Evolutionary conservation across 2,329 filamentous ascomycete species (phyloP).

Genomic region (Trichoderma sp.): DNA sequence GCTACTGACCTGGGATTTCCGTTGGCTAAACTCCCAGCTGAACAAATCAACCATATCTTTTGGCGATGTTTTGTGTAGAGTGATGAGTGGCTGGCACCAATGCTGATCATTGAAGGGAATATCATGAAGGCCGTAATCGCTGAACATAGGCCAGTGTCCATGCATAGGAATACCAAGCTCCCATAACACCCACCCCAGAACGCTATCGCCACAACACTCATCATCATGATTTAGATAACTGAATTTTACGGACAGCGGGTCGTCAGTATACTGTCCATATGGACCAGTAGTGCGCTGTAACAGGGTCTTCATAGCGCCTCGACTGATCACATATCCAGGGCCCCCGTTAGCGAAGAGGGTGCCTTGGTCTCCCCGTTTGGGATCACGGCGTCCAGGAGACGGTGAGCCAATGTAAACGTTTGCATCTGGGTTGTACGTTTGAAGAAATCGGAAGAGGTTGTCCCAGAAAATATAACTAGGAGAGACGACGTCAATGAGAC

Average conservation of each 20-base stretch:
- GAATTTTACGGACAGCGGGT: slow-evolving; percentile 3
- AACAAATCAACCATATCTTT: slow-evolving; percentile 49
- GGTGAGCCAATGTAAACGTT: slow-evolving; percentile 50
- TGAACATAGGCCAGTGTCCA: slow-evolving; percentile 50
- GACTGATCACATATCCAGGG: slow-evolving; percentile 46
- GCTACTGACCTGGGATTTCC: slow-evolving; percentile 31
- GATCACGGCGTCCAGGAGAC: slow-evolving; percentile 37
- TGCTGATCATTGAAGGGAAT: slow-evolving; percentile 45
- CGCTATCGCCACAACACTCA: slow-evolving; percentile 53
- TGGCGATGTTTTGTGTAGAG: slow-evolving; percentile 46
- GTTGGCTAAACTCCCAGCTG: slow-evolving; percentile 40
- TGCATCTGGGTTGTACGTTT: slow-evolving; percentile 44
- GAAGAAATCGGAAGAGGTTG: slow-evolving; percentile 49
- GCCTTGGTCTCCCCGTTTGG: slow-evolving; percentile 29
- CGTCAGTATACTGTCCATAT: neutral
- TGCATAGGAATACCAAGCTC: slow-evolving; percentile 44
- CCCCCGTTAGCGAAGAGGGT: slow-evolving; percentile 50
- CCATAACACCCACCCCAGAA: slow-evolving; percentile 47
- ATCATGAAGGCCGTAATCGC: slow-evolving; percentile 46
- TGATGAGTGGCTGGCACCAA: slow-evolving; percentile 51
- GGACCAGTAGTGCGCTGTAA: slow-evolving; percentile 29
- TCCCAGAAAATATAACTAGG: slow-evolving; percentile 27
- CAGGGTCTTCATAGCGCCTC: slow-evolving; percentile 43
- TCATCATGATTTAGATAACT: slow-evolving; percentile 22
- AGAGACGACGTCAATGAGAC: neutral